Conservation (phyloP, 208 protist species). For the Jaenimonas drosophilae region DNA sequence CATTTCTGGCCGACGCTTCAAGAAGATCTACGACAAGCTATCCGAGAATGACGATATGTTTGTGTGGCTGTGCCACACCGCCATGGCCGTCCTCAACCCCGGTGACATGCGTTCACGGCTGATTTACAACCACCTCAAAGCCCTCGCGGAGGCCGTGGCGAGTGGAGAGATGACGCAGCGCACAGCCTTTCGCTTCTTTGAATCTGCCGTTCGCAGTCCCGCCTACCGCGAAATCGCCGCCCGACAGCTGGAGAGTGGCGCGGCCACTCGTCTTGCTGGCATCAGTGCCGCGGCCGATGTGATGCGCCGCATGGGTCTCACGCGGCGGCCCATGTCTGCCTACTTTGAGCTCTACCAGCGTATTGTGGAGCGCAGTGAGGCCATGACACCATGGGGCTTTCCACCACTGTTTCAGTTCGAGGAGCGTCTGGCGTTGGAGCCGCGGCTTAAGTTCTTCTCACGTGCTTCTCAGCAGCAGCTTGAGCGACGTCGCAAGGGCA, state of each 20-base stretch:
- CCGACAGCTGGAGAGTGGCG: conserved; percentile 71
- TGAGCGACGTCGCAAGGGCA: conserved; percentile 50
- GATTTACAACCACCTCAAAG: conserved; percentile 80
- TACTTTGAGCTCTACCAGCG: conserved; percentile 90
- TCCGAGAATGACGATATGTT: conserved; percentile 89
- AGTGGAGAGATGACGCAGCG: conserved; percentile 79
- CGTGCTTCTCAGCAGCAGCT: conserved; percentile 68
- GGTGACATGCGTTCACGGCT: conserved; percentile 83
- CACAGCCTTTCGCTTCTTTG: conserved; percentile 84
- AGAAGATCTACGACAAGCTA: conserved; percentile 80
- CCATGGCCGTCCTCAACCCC: conserved; percentile 87
- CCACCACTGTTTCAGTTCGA: conserved; percentile 89
- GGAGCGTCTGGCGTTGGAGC: conserved; percentile 77
- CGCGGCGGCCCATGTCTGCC: conserved; percentile 76
- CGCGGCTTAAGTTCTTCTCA: conserved; percentile 82
- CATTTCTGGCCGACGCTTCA: conserved; percentile 80
- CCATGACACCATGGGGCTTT: conserved; percentile 88
- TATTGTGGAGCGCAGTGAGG: conserved; percentile 85
- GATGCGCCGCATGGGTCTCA: conserved; percentile 81
- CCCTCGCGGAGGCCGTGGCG: conserved; percentile 78
- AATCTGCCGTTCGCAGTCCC: conserved; percentile 78
- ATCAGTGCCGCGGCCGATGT: conserved; percentile 80
- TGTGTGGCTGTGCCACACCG: conserved; percentile 86
- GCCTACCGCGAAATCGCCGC: conserved; percentile 77
- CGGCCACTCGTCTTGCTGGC: conserved; percentile 76